phyloP scores from a whole-genome alignment of 176 grass and related monocot species.

The Poa pratensis region DNA sequence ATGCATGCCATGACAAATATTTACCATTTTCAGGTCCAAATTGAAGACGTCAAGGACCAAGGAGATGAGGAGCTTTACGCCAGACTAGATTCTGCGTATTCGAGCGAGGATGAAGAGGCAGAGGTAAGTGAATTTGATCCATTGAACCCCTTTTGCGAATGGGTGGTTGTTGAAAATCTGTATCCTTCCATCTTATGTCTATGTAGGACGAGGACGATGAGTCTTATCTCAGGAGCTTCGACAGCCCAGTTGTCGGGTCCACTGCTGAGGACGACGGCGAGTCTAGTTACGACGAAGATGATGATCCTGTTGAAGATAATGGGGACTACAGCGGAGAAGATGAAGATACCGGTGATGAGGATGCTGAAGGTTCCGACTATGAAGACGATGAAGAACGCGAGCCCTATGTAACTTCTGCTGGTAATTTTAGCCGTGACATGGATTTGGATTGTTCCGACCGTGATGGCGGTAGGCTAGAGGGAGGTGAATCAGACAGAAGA shows the following conservation, averaged over 20 bases:
- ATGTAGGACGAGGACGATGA: conserved; percentile 59
- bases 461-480: neutral
- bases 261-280: conserved; percentile 29
- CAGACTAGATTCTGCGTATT: conserved; percentile 75
- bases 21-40: conserved; percentile 55
- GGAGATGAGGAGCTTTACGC: conserved; percentile 77
- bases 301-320: conserved; percentile 38
- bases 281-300: neutral
- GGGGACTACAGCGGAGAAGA: conserved; percentile 23
- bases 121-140: conserved; percentile 51
- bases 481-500: neutral
- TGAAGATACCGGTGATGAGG: neutral
- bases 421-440: neutral
- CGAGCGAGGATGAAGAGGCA: conserved; percentile 71
- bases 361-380: neutral
- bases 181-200: neutral
- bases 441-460: neutral
- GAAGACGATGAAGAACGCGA: neutral
- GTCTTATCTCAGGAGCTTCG: conserved; percentile 50
- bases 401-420: neutral
- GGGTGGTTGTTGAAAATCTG: neutral
- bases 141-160: neutral
- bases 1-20: neutral
- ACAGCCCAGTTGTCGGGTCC: conserved; percentile 26
- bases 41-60: conserved; percentile 66